Base-by-base conservation (phyloP, 345 rosid species). In the Dipteronia sinensis region DNA sequence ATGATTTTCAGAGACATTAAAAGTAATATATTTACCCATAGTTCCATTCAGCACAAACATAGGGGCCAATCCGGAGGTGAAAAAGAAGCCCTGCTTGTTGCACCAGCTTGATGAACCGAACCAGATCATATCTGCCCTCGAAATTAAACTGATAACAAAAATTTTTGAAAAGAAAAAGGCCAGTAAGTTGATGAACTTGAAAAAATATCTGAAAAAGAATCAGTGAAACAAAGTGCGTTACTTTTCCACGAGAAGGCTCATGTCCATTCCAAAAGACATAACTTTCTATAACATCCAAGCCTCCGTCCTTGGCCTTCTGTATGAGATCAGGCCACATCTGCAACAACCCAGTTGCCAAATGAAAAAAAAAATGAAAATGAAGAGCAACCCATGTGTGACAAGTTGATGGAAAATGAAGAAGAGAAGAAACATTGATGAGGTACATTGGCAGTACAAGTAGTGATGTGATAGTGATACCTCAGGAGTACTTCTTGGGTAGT, bases 241-340 rank as follows among this genome's bases (percentile, higher is more conserved):
- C 98, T 42, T 91, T 79, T 82, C 97, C 98, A 67, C 89, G 98
- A 80, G 98, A 81, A 78, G 99, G 99, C 75, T 95, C 99, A 44
- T 95, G 99, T 55, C 93, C 98, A 82, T 92, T 93, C 99, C 99
- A 95, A 67, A 95, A 95, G 15, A 95, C 98, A 78, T 92, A 95
- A 66, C 97, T 93, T 81, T 92, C 89, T 7, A 95, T 91, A 44
- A 91, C 98, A 83, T 95, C 99, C 81, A 95, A 79, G 9, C 98
- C 97, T 80, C 99, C 99, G 23, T 89, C 98, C 88, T 91, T 95
- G n/a, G 99, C 96, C 82, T 92, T 93, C 78, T 91, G 90, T 63
- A 95, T 88, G 59, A 95, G 98, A 65, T 87, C 96, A 58, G 96
- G 96, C 99, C 99, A 93, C 99, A 95, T 95, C 99, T 95, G 84